Percentiles rank a stretch among this genome's conserved stretches.
phyloP scores from a whole-genome alignment of 495 filamentous ascomycete species.

The Lineolata rhizophorae region DNA sequence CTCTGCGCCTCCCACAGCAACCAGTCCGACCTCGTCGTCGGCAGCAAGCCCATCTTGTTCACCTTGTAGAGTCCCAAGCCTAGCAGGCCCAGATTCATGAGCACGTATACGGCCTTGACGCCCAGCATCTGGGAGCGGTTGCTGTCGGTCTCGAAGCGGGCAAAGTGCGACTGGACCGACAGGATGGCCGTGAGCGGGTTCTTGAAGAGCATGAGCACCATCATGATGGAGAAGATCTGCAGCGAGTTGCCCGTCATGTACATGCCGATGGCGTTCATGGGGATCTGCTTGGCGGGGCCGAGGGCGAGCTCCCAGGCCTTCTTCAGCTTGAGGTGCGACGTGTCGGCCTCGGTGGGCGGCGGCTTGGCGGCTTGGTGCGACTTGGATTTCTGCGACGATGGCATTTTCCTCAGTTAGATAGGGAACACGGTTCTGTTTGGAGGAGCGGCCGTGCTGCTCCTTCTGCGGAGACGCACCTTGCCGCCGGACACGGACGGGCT shows the following conservation, averaged over 20 bases:
- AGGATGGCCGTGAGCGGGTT: slow-evolving; percentile 74
- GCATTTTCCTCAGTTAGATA: too few relatives aligned
- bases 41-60: slow-evolving; percentile 86
- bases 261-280: slow-evolving; percentile 96
- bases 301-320: slow-evolving; percentile 98
- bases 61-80: slow-evolving; percentile 90
- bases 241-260: slow-evolving; percentile 99
- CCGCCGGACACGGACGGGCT: too few relatives aligned
- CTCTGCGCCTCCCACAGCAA: slow-evolving; percentile 79
- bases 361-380: slow-evolving; percentile 23
- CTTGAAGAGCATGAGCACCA: slow-evolving; percentile 98
- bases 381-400: slow-evolving; percentile 20
- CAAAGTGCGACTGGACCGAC: slow-evolving; percentile 56
- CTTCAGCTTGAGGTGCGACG: slow-evolving; percentile 86
- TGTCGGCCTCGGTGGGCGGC: slow-evolving; percentile 51
- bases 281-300: slow-evolving; percentile 78
- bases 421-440: too few relatives aligned
- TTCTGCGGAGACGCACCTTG: too few relatives aligned
- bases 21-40: slow-evolving; percentile 92
- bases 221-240: slow-evolving; percentile 99
- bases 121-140: slow-evolving; percentile 46
- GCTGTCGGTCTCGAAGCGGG: slow-evolving; percentile 70
- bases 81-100: slow-evolving; percentile 65
- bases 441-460: slow-evolving; percentile 21
- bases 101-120: slow-evolving; percentile 70